Conservation (phyloP, 352 stramenopile genomes). For the Phytophthora aleatoria region DNA sequence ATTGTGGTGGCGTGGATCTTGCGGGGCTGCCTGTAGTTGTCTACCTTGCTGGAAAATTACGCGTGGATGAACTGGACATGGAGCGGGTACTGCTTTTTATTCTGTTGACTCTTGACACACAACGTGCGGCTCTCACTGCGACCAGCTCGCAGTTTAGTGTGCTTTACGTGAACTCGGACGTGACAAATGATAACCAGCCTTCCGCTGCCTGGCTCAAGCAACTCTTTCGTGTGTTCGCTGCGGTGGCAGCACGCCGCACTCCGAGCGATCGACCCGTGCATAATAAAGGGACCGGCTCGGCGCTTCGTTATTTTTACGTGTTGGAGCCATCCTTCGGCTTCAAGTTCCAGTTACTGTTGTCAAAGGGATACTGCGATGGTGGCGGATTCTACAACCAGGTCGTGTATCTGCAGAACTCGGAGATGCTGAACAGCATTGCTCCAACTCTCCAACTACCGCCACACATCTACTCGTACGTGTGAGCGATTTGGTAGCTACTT, state of each 20-base stretch:
- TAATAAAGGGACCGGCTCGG: conserved; percentile 38
- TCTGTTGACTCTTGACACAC: conserved; percentile 63
- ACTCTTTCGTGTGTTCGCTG: conserved; percentile 62
- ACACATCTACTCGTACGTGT: conserved; percentile 52
- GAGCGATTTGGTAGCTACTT: background rate
- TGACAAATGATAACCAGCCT: conserved; percentile 57
- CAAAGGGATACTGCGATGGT: conserved; percentile 62
- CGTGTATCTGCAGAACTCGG: conserved; percentile 60
- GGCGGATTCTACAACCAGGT: conserved; percentile 78
- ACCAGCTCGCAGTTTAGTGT: conserved; percentile 58
- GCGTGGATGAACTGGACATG: conserved; percentile 48
- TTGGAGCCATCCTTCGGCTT: conserved; percentile 75
- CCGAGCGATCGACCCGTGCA: conserved; percentile 19
- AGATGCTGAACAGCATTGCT: conserved; percentile 61
- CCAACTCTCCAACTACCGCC: conserved; percentile 50
- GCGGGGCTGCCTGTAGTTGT: conserved; percentile 71
- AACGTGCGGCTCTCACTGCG: conserved; percentile 41
- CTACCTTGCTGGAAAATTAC: conserved; percentile 65
- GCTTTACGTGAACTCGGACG: conserved; percentile 65
- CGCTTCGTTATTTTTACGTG: conserved; percentile 82
- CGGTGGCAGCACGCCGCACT: conserved; percentile 27
- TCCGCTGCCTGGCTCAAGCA: conserved; percentile 71
- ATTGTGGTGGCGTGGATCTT: conserved; percentile 70
- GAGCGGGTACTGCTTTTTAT: conserved; percentile 80
- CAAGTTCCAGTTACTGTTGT: conserved; percentile 73